These are phyloP conservation scores for Dissoconium aciculare DNA, from an alignment of 2,329 filamentous ascomycete species.

Conservation along the genomic window DNA sequence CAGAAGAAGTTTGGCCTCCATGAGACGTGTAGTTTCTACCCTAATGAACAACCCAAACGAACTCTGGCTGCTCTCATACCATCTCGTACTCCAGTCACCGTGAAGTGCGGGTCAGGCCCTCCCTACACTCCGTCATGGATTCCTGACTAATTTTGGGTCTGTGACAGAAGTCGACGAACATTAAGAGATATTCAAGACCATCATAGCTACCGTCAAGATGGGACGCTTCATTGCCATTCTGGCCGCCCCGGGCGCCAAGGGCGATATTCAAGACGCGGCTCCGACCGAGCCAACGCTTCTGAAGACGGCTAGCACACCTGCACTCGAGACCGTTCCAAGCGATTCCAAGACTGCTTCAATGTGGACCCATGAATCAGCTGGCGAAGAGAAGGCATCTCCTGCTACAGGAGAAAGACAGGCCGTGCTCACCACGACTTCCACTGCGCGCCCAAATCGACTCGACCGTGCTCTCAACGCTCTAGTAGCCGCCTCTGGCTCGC, in stretches of 20 bases:
- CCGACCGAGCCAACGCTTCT: background rate
- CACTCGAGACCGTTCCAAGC: background rate
- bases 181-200: too few relatives aligned
- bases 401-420: too few relatives aligned
- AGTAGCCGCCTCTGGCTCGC: constrained; percentile 6
- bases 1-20: background rate
- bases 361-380: background rate
- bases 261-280: constrained; percentile 1
- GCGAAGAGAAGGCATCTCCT: background rate
- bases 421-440: background rate
- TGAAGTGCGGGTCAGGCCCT: too few relatives aligned
- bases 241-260: background rate
- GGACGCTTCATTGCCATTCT: background rate
- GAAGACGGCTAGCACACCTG: background rate
- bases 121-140: too few relatives aligned
- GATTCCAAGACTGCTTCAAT: background rate
- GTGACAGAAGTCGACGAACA: too few relatives aligned
- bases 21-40: too few relatives aligned
- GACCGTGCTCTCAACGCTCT: constrained; percentile 7
- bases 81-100: too few relatives aligned
- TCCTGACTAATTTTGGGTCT: too few relatives aligned
- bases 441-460: constrained; percentile 1
- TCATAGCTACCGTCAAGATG: background rate
- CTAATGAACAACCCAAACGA: too few relatives aligned
- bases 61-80: too few relatives aligned